A percentile compares a stretch with the other conserved stretches of the same genome.
phyloP scores from a whole-genome alignment of 768 basidiomycete genomes.

The Mycena floridula region DNA sequence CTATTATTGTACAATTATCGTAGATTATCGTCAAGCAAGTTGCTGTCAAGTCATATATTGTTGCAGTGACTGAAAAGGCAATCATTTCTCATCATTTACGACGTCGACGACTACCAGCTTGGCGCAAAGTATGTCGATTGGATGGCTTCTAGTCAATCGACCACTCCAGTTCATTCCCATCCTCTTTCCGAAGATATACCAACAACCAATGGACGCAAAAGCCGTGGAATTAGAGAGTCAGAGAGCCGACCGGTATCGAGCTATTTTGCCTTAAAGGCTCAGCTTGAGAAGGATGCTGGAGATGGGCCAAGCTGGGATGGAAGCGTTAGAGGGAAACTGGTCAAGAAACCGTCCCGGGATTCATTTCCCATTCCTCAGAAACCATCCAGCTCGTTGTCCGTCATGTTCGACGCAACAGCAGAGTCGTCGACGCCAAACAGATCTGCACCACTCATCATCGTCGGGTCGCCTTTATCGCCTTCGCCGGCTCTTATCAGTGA shows the following conservation, averaged over 20 bases:
- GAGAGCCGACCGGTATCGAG: constrained; percentile 30
- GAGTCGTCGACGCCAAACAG: too few species aligned
- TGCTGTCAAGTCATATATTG: too few species aligned
- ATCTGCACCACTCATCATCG: constrained; percentile 5
- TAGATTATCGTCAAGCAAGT: too few species aligned
- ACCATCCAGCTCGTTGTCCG: constrained; percentile 4
- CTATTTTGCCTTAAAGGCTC: constrained; percentile 59
- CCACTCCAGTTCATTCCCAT: constrained; percentile 64
- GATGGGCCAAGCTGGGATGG: constrained; percentile 37
- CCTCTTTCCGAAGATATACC: constrained; percentile 60
- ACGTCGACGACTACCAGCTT: too few species aligned
- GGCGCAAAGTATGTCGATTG: too few species aligned
- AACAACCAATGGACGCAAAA: constrained; percentile 12
- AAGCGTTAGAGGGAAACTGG: constrained; percentile 34
- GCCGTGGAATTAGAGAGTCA: constrained; percentile 3
- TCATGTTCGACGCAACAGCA: constrained; percentile 2
- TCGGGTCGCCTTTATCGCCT: constrained; percentile 2
- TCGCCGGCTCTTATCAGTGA: constrained; percentile 16
- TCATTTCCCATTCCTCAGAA: constrained; percentile 13
- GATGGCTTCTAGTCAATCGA: too few species aligned
- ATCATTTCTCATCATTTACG: too few species aligned
- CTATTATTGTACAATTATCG: too few species aligned
- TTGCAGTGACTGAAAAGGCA: too few species aligned
- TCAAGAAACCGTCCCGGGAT: constrained; percentile 19
- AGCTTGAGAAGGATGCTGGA: constrained; percentile 42